Base-by-base conservation (phyloP, 371 early-diverging fungal species). In the Mortierella sp. region DNA sequence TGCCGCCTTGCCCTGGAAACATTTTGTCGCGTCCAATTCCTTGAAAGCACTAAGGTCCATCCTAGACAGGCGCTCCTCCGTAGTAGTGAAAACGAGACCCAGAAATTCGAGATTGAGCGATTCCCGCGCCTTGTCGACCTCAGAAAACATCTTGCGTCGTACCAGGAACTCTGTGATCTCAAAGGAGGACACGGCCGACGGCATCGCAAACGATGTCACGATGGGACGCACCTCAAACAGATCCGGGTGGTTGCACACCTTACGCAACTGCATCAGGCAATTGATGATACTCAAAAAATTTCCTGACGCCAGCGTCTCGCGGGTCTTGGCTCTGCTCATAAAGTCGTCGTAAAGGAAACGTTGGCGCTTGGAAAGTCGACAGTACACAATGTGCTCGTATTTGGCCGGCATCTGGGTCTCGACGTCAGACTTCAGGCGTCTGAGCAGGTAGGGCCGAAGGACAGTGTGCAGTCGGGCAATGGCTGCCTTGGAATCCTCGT, bases 221-320 rank as follows among this genome's bases (percentile, higher is more conserved):
- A 95, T 89, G 2, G 95, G 94, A 24, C 94, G 85, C n/a, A 93
- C 94, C 64, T 95, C 93, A 72, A 98, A 95, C 49, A 98, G 81
- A 78, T 95, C 95, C 0, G 99, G 99, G 62, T 99, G 99, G 60
- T 97, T 97, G 72, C 99, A 99, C 15, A 96, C 95, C 78, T 98
- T 98, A 48, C 98, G 92, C 23, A 99, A 84, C 80, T 97, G 96
- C 97, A 97, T 96, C 69, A 99, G 80, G 34, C 94, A 93, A 68
- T 94, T 94, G 81, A 95, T 94, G 60, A 97, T 92, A 60, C 89
- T 89, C 64, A 94, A 50, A 54, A 92, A 93, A 66, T 91, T 88
- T 23, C 94, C 93, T 4, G 89, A 83, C 9, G 86, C 86, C 43
- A 95, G 69, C 1, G 91, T 89, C 52, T 93, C 90, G 49, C 86